Conservation (phyloP, 1,284 basidiomycete genomes). For the Sporisorium exsertum region DNA sequence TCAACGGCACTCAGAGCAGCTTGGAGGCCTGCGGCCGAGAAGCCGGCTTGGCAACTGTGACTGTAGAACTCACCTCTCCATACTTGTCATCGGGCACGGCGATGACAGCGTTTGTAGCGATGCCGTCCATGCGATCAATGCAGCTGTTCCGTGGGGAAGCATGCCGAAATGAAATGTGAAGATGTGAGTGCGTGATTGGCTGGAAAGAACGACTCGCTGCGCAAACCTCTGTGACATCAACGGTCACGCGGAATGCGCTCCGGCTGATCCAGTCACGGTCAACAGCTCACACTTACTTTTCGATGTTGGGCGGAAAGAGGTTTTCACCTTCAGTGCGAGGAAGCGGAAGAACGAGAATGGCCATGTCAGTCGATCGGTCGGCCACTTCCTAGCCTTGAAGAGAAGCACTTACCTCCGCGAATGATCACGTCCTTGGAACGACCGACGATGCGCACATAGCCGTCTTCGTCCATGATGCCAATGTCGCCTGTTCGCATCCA, state of each 20-base stretch:
- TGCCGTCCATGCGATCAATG: slow-evolving; percentile 75
- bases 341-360: slow-evolving; percentile 5
- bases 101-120: slow-evolving; percentile 80
- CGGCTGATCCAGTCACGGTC: background rate
- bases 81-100: slow-evolving; percentile 77
- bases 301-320: slow-evolving; percentile 85
- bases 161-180: slow-evolving; percentile 14
- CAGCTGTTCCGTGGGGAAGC: slow-evolving; percentile 65
- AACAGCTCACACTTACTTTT: slow-evolving; percentile 72
- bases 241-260: background rate
- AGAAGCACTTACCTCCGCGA: slow-evolving; percentile 82
- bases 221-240: background rate
- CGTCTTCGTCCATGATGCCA: slow-evolving; percentile 83
- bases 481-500: slow-evolving; percentile 91
- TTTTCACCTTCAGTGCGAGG: slow-evolving; percentile 36
- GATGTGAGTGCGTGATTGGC: slow-evolving; percentile 17
- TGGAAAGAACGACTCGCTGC: background rate
- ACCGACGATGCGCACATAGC: slow-evolving; percentile 80
- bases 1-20: background rate
- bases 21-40: background rate
- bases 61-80: slow-evolving; percentile 50
- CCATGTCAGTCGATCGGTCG: slow-evolving; percentile 1
- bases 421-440: slow-evolving; percentile 83
- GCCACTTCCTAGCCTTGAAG: background rate
- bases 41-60: background rate